phyloP scores from a whole-genome alignment of 495 filamentous ascomycete species.

The Penicillium cinerascens region DNA sequence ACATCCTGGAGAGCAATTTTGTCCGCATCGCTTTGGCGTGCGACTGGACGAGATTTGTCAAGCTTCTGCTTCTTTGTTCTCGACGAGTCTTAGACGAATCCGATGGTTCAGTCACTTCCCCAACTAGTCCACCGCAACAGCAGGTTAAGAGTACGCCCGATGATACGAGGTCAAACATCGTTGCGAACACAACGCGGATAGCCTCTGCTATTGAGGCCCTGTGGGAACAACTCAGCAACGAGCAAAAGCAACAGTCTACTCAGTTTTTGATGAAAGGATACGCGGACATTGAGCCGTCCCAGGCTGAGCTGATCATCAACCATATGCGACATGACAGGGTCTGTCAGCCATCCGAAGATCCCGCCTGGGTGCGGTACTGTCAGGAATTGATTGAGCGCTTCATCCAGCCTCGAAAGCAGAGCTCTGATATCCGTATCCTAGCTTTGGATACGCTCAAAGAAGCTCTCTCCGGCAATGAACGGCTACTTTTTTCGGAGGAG shows the following conservation, averaged over 20 bases:
- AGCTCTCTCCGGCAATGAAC: slow-evolving; percentile 52
- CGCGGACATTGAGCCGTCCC: slow-evolving; percentile 40
- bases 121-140: slow-evolving; percentile 19
- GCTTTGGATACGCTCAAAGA: slow-evolving; percentile 67
- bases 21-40: slow-evolving; percentile 31
- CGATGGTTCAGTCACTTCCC: slow-evolving; percentile 14
- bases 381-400: slow-evolving; percentile 61
- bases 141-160: slow-evolving; percentile 27
- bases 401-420: slow-evolving; percentile 59
- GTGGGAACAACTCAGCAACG: slow-evolving; percentile 39
- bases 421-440: slow-evolving; percentile 62
- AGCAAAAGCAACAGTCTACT: slow-evolving; percentile 36
- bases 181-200: slow-evolving; percentile 38
- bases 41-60: slow-evolving; percentile 32
- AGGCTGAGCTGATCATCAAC: slow-evolving; percentile 42
- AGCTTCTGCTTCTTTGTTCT: slow-evolving; percentile 65
- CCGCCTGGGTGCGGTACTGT: slow-evolving; percentile 63
- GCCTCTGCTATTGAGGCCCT: slow-evolving; percentile 36
- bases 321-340: slow-evolving; percentile 43
- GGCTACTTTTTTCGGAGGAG: slow-evolving; percentile 32
- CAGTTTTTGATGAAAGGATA: slow-evolving; percentile 38
- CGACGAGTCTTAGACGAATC: slow-evolving; percentile 44
- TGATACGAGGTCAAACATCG: slow-evolving; percentile 38
- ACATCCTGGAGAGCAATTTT: slow-evolving; percentile 40
- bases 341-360: slow-evolving; percentile 64